phyloP scores from a whole-genome alignment of 2,329 filamentous ascomycete genomes.

The Phyllosticta citriasiana region DNA sequence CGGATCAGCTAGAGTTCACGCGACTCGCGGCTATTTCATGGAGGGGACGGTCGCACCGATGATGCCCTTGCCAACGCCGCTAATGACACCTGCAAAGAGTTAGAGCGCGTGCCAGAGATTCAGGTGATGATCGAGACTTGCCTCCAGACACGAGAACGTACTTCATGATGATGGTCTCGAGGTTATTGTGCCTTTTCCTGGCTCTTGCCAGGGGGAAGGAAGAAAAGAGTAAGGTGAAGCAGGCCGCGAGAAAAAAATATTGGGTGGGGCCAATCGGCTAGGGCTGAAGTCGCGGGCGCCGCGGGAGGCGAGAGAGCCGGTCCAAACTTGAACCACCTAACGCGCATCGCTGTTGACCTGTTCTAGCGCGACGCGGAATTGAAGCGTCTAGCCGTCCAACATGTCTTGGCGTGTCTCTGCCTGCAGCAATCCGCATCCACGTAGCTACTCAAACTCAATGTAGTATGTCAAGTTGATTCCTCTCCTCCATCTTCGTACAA shows the following conservation, averaged over 20 bases:
- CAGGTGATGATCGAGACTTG: constrained; percentile 31
- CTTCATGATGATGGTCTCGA: constrained; percentile 51
- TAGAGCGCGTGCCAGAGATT: constrained; percentile 11
- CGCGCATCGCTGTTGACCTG: background rate
- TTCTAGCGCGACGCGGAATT: background rate
- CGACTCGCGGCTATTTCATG: background rate
- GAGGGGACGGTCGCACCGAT: constrained; percentile 43
- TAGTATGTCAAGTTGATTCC: background rate
- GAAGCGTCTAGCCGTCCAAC: background rate
- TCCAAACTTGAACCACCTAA: background rate
- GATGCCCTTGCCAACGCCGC: constrained; percentile 54
- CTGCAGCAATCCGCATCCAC: background rate
- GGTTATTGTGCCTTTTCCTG: constrained; percentile 29
- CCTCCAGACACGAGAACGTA: constrained; percentile 74
- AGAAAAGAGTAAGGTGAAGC: constrained; percentile 21
- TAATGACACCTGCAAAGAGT: constrained; percentile 40
- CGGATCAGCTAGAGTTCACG: constrained; percentile 14
- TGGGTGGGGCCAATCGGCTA: constrained; percentile 6
- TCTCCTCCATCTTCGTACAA: background rate
- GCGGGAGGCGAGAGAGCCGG: background rate
- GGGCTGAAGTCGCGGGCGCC: background rate
- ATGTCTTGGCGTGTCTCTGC: background rate
- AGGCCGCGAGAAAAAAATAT: constrained; percentile 22
- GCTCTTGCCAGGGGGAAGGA: constrained; percentile 33
- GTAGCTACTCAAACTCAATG: background rate